Conservation (phyloP, 108 stramenopile genomes). For the Pseudonitzschia pungens region DNA sequence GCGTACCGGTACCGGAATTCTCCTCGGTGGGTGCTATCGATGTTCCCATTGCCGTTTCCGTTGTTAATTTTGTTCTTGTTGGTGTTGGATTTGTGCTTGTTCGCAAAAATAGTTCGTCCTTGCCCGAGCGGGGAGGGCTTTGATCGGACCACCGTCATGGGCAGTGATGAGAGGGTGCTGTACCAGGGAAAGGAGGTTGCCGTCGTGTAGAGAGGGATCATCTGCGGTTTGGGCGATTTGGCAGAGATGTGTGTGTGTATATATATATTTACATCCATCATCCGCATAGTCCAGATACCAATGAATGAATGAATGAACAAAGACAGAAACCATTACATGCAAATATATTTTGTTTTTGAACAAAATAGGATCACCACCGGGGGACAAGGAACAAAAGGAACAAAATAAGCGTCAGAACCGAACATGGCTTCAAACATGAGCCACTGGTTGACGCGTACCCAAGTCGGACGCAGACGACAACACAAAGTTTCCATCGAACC, state of each 20-base stretch:
- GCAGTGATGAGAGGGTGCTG: constrained; percentile 37
- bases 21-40: neutral
- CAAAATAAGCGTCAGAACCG: neutral
- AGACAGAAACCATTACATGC: no score
- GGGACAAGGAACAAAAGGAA: no score
- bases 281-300: no score
- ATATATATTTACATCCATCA: no score
- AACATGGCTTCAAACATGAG: neutral
- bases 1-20: constrained; percentile 66
- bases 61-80: constrained; percentile 12
- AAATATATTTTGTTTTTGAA: no score
- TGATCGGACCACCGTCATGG: neutral
- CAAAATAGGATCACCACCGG: no score
- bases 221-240: constrained; percentile 24
- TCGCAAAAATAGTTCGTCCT: constrained; percentile 14
- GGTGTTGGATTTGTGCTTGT: neutral
- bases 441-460: no score
- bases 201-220: constrained; percentile 70
- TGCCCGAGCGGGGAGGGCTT: constrained; percentile 45
- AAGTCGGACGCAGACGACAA: no score
- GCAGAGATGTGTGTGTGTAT: no score
- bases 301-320: no score
- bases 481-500: no score
- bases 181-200: constrained; percentile 77
- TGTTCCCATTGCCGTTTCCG: neutral